Conservation (phyloP, 73 alveolate genomes). For the Urostyla sp. region DNA sequence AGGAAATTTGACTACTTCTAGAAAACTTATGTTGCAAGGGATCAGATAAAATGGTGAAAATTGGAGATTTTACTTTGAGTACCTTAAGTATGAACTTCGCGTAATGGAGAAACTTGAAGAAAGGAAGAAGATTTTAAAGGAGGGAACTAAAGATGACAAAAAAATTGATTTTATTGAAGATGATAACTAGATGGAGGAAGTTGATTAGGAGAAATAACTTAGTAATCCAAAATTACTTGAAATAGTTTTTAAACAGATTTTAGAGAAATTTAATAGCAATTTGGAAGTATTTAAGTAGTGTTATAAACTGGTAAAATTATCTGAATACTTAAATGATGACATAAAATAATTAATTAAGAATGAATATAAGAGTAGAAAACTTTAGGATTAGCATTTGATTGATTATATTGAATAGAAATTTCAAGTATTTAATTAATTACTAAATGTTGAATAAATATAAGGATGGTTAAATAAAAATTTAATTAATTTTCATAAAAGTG, state of each 20-base stretch:
- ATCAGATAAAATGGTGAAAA: constrained; percentile 55
- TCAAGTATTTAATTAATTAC: background rate
- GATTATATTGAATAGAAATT: background rate
- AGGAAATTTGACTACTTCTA: constrained; percentile 52
- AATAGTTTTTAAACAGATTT: constrained; percentile 34
- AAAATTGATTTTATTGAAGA: constrained; percentile 45
- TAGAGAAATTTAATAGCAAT: constrained; percentile 14
- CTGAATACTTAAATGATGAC: background rate
- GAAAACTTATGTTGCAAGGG: constrained; percentile 65
- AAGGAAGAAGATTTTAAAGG: constrained; percentile 35
- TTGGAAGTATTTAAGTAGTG: constrained; percentile 3
- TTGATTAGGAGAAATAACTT: background rate
- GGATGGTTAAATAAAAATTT: background rate
- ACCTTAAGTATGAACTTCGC: constrained; percentile 55
- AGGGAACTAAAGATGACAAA: background rate
- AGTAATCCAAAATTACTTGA: constrained; percentile 41
- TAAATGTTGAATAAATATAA: background rate
- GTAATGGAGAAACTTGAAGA: constrained; percentile 41
- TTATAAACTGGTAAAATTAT: background rate
- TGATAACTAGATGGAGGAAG: constrained; percentile 9
- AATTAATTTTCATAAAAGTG: background rate
- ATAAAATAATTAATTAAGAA: background rate
- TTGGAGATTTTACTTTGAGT: constrained; percentile 39
- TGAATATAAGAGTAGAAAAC: background rate
- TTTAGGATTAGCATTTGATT: background rate